Base-by-base conservation (phyloP, 2,329 filamentous ascomycete species). In the Aureobasidium sp. region DNA sequence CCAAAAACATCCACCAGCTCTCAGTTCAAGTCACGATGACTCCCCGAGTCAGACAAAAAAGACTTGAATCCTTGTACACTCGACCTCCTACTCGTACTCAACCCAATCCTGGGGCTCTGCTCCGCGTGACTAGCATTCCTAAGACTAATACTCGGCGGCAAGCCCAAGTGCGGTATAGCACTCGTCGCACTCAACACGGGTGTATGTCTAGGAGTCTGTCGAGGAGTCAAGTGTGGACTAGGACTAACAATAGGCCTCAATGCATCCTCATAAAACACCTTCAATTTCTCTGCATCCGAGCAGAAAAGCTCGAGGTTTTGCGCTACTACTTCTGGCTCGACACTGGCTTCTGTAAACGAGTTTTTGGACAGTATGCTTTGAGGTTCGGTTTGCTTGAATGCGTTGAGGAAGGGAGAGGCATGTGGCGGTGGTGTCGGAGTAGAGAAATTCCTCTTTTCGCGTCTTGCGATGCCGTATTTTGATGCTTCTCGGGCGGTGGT, bases 271-370 rank as follows among this genome's bases (percentile, higher is more conserved):
- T 79, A 81, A 64, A 81, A 78, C 1, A 63, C 61, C 3, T 73
- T 70, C 15, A 82, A 69, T 1, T 71, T 69, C 9, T 68, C 65
- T 29, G 72, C 67, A 60, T 79, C 72, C 0, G 68, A 67, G 63
- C 79, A 81, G 61, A 80, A 78, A 0, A 68, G 67, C 65, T 78
- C 75, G 32, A 81, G 67, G 30, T 75, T 72, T 34, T 76, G 74
- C 63, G 77, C 75, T 58, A 81, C 73, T 44, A 73, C 70, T 59
- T 80, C 78, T 1, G 72, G 70, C 5, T 58, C 62, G 25, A 52
- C 36, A 9, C 34, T 13, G 3, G 57, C 57, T 59, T 59, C 57
- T 3, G 57, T 59, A 13, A 59, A 59, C 0, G 57, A 59, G 45
- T 59, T 59, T 25, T 13, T 49, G 45, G 27, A 29, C 3, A 59